Conservation (phyloP, 148 eudicot species). For the Nepenthes mirabilis region DNA sequence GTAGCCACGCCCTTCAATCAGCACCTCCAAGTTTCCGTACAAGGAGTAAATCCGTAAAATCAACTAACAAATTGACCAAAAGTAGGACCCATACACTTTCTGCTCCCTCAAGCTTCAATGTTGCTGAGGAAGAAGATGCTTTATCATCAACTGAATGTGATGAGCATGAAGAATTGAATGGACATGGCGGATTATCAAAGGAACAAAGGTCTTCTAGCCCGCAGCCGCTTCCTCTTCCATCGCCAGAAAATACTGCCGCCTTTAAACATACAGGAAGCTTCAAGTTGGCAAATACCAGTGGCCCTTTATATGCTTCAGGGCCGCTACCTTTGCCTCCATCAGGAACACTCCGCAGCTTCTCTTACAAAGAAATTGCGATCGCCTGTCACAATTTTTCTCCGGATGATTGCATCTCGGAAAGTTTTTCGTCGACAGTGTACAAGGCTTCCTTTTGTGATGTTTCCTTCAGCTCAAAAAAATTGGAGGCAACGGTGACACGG, state of each 20-base stretch:
- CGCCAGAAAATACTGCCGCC: slow-evolving; percentile 32
- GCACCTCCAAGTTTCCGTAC: slow-evolving; percentile 85
- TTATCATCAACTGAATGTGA: slow-evolving; percentile 45
- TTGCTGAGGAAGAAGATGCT: slow-evolving; percentile 42
- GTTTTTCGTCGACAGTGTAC: slow-evolving; percentile 61
- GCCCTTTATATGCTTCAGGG: slow-evolving; percentile 60
- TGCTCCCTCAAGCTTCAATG: slow-evolving; percentile 74
- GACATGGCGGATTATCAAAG: slow-evolving; percentile 23
- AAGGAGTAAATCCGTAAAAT: slow-evolving; percentile 36
- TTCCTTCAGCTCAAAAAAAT: slow-evolving; percentile 28
- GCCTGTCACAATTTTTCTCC: slow-evolving; percentile 86
- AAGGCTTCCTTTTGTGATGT: slow-evolving; percentile 66
- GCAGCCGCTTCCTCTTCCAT: slow-evolving; percentile 93
- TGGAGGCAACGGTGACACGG: slow-evolving; percentile 75
- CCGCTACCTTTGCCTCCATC: slow-evolving; percentile 66
- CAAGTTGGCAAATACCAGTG: slow-evolving; percentile 45
- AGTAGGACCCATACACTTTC: slow-evolving; percentile 55
- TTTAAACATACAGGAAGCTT: slow-evolving; percentile 55
- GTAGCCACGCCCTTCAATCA: slow-evolving; percentile 48
- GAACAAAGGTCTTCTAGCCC: slow-evolving; percentile 52
- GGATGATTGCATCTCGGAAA: slow-evolving; percentile 69
- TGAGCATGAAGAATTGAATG: slow-evolving; percentile 34
- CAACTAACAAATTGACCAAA: slow-evolving; percentile 15
- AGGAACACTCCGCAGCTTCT: slow-evolving; percentile 46
- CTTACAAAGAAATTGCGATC: slow-evolving; percentile 58